These are phyloP conservation scores for Monoraphidium neglectum DNA, from an alignment of 139 green algal genomes.

Conservation along the genomic window DNA sequence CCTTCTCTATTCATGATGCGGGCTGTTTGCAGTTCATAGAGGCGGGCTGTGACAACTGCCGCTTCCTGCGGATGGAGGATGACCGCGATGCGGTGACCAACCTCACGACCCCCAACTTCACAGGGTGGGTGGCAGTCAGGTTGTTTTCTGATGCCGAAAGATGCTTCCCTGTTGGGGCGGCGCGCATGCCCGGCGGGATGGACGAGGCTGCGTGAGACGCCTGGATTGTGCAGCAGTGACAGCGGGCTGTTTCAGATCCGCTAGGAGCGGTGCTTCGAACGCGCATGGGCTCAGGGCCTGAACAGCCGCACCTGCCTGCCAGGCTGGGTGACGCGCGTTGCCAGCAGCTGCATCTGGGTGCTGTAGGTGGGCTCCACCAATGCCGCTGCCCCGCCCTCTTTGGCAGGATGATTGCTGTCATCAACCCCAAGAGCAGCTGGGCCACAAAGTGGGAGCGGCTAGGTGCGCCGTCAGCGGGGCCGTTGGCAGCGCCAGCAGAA, in stretches of 20 bases:
- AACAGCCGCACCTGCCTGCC: too few relatives aligned
- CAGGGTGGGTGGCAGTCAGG: constrained; percentile 44
- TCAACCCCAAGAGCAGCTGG: constrained; percentile 73
- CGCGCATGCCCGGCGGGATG: too few relatives aligned
- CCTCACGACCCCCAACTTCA: constrained; percentile 79
- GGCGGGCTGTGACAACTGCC: constrained; percentile 79
- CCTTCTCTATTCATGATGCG: not conserved
- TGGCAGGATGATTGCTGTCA: constrained; percentile 59
- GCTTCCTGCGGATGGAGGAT: constrained; percentile 56
- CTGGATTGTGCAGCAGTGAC: too few relatives aligned
- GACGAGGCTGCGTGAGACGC: too few relatives aligned
- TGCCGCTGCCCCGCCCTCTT: too few relatives aligned
- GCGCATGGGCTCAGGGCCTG: not conserved
- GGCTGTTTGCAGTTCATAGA: constrained; percentile 46
- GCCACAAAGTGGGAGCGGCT: constrained; percentile 72
- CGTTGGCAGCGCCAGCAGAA: not conserved
- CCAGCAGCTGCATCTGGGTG: too few relatives aligned
- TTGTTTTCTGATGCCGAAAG: not conserved
- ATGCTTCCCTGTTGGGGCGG: too few relatives aligned
- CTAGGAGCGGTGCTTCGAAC: not conserved
- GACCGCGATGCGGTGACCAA: constrained; percentile 60
- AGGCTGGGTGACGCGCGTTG: too few relatives aligned
- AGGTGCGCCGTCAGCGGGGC: constrained; percentile 22
- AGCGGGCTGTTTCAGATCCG: not conserved
- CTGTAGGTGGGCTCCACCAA: too few relatives aligned